Base-by-base conservation (phyloP, 768 basidiomycete species). In the Russula virescens region DNA sequence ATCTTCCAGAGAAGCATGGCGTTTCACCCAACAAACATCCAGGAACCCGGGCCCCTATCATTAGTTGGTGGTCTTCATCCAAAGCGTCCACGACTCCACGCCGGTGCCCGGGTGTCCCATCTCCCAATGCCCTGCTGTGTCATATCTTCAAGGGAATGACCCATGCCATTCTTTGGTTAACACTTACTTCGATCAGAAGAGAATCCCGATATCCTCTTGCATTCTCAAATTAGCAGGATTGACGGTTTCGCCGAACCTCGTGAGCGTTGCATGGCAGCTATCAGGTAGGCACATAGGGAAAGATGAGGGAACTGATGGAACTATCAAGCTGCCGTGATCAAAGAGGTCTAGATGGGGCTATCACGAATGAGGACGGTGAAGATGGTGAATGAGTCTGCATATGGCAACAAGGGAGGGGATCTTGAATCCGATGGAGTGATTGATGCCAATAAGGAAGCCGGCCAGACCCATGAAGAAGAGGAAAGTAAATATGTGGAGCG, bases 281-380 rank as follows among this genome's bases (percentile, higher is more conserved):
- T 25, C 31, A 23, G 18, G 42, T 7, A 34, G 9, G 31, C 19
- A 23, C 31, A 31, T 19, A 43, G 26, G n/a, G 26, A 21, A 40
- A 25, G 23, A 58, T 26, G 23, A n/a, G n/a, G n/a, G n/a, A n/a
- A 8, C 5, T 31, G 8, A 48, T 21, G 25, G 47, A 50, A 42
- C 35, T 35, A 43, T 53, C 54, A 61, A 18, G 43, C 43, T 51
- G 47, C 42, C 14, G 55, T 28, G 10, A 53, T 38, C 46, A 55
- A 45, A 28, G 55, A 55, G 28, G 60, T 54, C 52, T 28, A 34
- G 43, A 53, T 45, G 18, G 59, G 50, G 51, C 59, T 46, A 21
- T 60, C 50, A 23, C 46, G 51, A n/a, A 26, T 52, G 45, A 25
- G 5, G 43, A 52, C 7, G 5, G 56, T 26, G 23, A 60, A 35